Evolutionary conservation across 768 basidiomycete genomes (phyloP), one percentile per base, ranked within the genome.

Genomic region (Calocybe cyanea): DNA sequence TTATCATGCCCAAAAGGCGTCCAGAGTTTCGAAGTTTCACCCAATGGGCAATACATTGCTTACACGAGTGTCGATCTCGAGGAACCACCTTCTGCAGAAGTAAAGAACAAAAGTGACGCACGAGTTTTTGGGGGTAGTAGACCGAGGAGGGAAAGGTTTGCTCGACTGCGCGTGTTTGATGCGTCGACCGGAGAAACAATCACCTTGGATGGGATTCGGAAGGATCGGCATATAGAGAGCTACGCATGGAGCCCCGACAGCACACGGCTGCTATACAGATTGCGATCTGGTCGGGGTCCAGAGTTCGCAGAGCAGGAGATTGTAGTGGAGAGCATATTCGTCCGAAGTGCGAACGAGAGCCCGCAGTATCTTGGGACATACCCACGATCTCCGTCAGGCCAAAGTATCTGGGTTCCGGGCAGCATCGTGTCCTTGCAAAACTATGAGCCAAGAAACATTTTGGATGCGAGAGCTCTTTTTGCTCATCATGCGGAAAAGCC

Each of bases 221-320:
- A 44, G 14, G 60, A 62, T 45, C 45, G 54, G 41, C 58, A 65
- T 34, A 51, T 65, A 6, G 66, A 68, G 54, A 56, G 55, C 40
- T 57, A 56, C 32, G 57, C 63, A 19, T 68, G 65, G 63, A 62
- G 62, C 45, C 57, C 63, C 23, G 57, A 65, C 49, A 60, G 65
- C 46, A 56, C 51, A 20, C 49, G 59, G 31, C 24, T 68, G 15
- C 48, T 66, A 28, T 68, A 64, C 41, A 63, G 66, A 25, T 31
- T 65, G 45, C 57, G 62, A 34, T 38, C 52, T 37, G 60, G 62
- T 42, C 60, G 54, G 38, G 60, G 56, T 10, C 23, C 46, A 14
- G 66, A 66, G 41, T 62, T 57, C 45, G 50, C 60, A 11, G 65
- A 66, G 45, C 53, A 52, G 41, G 58, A 62, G n/a, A 53, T 68